Conservation (phyloP, 371 early-diverging fungal genomes). For the Rhizomucor pusillus region DNA sequence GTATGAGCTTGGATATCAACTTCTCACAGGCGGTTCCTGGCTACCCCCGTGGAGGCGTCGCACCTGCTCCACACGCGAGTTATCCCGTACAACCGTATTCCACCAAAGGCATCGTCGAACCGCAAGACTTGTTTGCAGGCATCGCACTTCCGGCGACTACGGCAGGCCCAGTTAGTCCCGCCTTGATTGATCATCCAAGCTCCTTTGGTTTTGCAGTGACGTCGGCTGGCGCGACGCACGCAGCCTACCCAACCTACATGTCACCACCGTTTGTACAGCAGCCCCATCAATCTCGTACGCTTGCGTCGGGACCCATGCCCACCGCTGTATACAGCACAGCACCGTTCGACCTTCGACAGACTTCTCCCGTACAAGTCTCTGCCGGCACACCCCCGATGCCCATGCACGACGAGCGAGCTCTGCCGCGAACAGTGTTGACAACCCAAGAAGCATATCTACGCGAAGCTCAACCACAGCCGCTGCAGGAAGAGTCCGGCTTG, state of each 20-base stretch:
- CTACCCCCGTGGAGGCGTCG: conserved; percentile 5
- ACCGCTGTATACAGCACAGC: background rate
- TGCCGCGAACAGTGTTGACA: background rate
- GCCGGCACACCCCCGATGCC: conserved; percentile 2
- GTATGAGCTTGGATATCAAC: conserved; percentile 21
- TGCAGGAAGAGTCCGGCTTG: conserved; percentile 20
- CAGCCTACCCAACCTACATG: conserved; percentile 4
- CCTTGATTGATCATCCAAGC: conserved; percentile 7
- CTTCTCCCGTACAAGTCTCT: conserved; percentile 1
- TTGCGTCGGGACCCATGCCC: conserved; percentile 15
- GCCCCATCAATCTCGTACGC: conserved; percentile 17
- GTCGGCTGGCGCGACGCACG: conserved; percentile 22
- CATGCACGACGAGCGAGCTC: background rate
- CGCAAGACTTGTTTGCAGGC: background rate
- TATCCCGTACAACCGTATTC: conserved; percentile 4
- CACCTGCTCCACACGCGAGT: conserved; percentile 6
- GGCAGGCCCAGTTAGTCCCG: conserved; percentile 3
- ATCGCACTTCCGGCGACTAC: conserved; percentile 1
- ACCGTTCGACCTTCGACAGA: conserved; percentile 1
- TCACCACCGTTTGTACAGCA: conserved; percentile 8
- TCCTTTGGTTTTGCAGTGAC: conserved; percentile 11
- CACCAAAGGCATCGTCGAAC: conserved; percentile 5
- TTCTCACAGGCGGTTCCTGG: conserved; percentile 15
- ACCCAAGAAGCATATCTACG: no score
- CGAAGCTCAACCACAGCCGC: background rate